Base-by-base conservation (phyloP, 169 alveolate species). In the Eimeria maxima region DNA sequence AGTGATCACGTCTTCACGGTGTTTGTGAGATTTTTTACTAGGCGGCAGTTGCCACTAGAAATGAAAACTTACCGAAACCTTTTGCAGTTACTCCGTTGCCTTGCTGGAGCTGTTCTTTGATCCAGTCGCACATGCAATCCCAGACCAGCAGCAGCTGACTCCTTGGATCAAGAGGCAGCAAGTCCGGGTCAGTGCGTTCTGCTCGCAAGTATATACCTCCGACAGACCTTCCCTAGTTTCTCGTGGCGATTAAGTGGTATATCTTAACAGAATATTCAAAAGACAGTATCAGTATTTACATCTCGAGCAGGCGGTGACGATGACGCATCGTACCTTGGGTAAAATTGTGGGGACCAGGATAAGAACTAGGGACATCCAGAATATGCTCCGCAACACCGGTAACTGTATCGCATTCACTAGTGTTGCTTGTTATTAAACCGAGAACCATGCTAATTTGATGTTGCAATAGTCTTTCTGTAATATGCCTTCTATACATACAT, bases 281-380 rank as follows among this genome's bases (percentile, higher is more conserved):
- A 6, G 42, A 14, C 0, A 5, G 2, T 38, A 29, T 73, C 16
- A 14, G 20, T 38, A 29, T 38, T 38, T 38, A 13, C 16, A 33
- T 33, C 78, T n/a, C 45, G 6, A 67, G n/a, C n/a, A 73, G 4
- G 7, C 5, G 83, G 29, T 73, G 38, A 14, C 4, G 50, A 73
- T 73, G 47, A 16, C 20, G 13, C 53, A 29, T 67, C 96, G 7
- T 93, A 93, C 96, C 78, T 27, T 96, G 97, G 13, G 98, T 95
- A 29, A 76, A 84, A 13, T 94, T 86, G 95, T 97, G 98, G 22
- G 95, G 93, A 60, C 98, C 98, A 83, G 98, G 98, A 96, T 97
- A 97, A 6, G 89, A 78, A 33, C 86, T 55, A 13, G 96, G 97
- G n/a, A 97, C 96, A 65, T 95, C 95, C n/a, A 97, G 95, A 73